These are phyloP conservation scores for Blastobotrys persicus DNA, from an alignment of 1,139 yeast genomes.

Conservation along the genomic window DNA sequence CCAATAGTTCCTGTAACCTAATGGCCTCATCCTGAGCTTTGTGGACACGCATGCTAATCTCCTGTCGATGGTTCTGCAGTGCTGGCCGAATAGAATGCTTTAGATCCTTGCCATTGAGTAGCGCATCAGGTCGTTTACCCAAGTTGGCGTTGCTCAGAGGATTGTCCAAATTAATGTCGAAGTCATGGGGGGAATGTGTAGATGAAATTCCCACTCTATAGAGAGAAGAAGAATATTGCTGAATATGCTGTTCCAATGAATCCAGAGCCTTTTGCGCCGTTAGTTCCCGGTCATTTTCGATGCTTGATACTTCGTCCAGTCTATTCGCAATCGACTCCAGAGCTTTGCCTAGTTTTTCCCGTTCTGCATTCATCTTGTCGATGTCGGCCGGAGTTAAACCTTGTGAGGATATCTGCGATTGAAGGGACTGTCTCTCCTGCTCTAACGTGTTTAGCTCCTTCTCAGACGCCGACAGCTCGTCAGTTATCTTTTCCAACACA, in stretches of 20 bases:
- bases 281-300: slow-evolving; percentile 47
- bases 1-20: slow-evolving; percentile 58
- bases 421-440: slow-evolving; percentile 47
- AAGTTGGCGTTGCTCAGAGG: slow-evolving; percentile 39
- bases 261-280: slow-evolving; percentile 51
- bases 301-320: slow-evolving; percentile 39
- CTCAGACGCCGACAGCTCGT: slow-evolving; percentile 52
- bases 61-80: slow-evolving; percentile 48
- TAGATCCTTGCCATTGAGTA: slow-evolving; percentile 40
- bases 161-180: slow-evolving; percentile 36
- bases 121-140: slow-evolving; percentile 44
- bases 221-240: slow-evolving; percentile 55
- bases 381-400: slow-evolving; percentile 63
- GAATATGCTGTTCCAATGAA: slow-evolving; percentile 50
- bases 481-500: slow-evolving; percentile 52
- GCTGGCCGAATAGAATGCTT: slow-evolving; percentile 39
- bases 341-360: slow-evolving; percentile 56
- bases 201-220: slow-evolving; percentile 45
- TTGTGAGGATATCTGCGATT: slow-evolving; percentile 48
- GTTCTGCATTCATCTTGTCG: slow-evolving; percentile 58
- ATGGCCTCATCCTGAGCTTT: slow-evolving; percentile 58
- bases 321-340: slow-evolving; percentile 51
- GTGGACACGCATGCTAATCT: slow-evolving; percentile 50
- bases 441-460: slow-evolving; percentile 45
- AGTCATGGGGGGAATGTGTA: slow-evolving; percentile 32